phyloP scores from a whole-genome alignment of 192 early-diverging fungal species.

The Glomus cerebriforme region DNA sequence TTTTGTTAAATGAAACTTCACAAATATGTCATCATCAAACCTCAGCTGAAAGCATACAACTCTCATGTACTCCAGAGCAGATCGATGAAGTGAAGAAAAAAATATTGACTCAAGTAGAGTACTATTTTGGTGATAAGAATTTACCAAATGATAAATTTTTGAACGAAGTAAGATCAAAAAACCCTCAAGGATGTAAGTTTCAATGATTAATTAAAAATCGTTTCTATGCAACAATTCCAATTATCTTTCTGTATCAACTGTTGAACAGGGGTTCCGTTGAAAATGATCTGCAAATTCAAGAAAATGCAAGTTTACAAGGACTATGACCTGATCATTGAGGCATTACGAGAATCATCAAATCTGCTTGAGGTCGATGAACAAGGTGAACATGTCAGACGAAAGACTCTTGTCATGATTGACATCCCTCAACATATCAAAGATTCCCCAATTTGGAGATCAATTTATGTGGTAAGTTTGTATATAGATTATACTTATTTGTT shows the following conservation, averaged over 20 bases:
- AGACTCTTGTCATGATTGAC: constrained; percentile 17
- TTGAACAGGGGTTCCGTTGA: constrained; percentile 49
- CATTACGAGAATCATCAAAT: constrained; percentile 52
- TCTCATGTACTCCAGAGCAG: background rate
- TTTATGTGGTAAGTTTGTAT: constrained; percentile 54
- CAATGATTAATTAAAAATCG: background rate
- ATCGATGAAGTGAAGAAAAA: constrained; percentile 39
- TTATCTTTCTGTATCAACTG: background rate
- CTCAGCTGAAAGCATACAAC: background rate
- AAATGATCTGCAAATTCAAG: constrained; percentile 55
- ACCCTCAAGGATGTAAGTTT: constrained; percentile 53
- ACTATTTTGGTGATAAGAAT: constrained; percentile 65
- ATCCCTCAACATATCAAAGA: constrained; percentile 16
- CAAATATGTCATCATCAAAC: background rate
- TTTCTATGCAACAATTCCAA: background rate
- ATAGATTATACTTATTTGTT: background rate
- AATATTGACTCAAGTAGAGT: constrained; percentile 65
- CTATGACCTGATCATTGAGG: constrained; percentile 49
- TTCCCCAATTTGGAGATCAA: constrained; percentile 37
- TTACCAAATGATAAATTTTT: constrained; percentile 60
- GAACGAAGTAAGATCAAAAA: constrained; percentile 42
- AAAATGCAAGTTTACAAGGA: constrained; percentile 56
- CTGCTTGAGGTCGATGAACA: constrained; percentile 58
- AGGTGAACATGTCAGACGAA: constrained; percentile 49
- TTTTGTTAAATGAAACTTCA: background rate